These are phyloP conservation scores for Cerioporus squamosus DNA, from an alignment of 1,284 basidiomycete genomes.

Conservation along the genomic window DNA sequence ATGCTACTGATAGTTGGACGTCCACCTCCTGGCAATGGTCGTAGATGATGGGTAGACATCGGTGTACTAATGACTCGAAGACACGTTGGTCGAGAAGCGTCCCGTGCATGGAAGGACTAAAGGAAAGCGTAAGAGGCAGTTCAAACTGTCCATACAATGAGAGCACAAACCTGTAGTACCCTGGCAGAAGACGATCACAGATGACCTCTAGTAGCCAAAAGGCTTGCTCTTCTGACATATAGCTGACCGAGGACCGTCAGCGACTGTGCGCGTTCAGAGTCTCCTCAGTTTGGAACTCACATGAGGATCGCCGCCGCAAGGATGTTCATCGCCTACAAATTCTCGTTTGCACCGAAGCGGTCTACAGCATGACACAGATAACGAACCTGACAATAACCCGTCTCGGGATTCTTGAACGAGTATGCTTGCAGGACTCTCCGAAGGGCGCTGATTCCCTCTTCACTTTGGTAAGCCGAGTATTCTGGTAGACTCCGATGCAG, in stretches of 20 bases:
- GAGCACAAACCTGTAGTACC: slow-evolving; percentile 88
- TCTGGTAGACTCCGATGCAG: slow-evolving; percentile 94
- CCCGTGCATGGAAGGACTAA: slow-evolving; percentile 96
- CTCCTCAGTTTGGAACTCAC: slow-evolving; percentile 44
- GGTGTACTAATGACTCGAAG: slow-evolving; percentile 95
- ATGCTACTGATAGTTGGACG: slow-evolving; percentile 96
- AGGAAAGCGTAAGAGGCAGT: not conserved
- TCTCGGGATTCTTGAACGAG: slow-evolving; percentile 95
- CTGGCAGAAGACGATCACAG: slow-evolving; percentile 93
- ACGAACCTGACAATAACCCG: slow-evolving; percentile 82
- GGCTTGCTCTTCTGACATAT: slow-evolving; percentile 99
- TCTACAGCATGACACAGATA: not conserved
- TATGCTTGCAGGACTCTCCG: slow-evolving; percentile 95
- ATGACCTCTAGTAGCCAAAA: slow-evolving; percentile 98
- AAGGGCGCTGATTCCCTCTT: slow-evolving; percentile 84
- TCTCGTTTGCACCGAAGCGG: not conserved
- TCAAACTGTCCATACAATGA: not conserved
- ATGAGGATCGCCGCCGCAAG: slow-evolving; percentile 90
- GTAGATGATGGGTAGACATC: slow-evolving; percentile 90
- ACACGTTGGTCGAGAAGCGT: slow-evolving; percentile 97
- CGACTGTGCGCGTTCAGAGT: not conserved
- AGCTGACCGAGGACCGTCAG: slow-evolving; percentile 51
- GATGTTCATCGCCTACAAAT: slow-evolving; percentile 88
- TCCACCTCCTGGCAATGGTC: slow-evolving; percentile 93
- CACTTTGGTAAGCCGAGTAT: slow-evolving; percentile 91